Evolutionary conservation across 805 yeast species (phyloP).

Genomic region (Wickerhamomyces alni): DNA sequence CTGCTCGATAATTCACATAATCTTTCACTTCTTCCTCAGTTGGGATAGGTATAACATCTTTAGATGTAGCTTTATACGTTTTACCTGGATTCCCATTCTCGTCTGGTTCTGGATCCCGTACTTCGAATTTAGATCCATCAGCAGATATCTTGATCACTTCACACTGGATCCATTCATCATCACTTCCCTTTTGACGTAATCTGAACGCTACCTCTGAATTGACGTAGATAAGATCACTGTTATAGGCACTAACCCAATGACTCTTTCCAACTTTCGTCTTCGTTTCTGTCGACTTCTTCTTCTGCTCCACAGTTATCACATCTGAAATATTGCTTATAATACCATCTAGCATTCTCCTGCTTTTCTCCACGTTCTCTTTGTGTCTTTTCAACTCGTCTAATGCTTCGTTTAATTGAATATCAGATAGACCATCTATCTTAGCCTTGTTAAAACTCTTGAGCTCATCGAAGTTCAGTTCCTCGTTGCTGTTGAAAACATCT

Average conservation of each 20-base stretch:
- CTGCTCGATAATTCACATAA: constrained; percentile 56
- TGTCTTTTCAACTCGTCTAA: constrained; percentile 43
- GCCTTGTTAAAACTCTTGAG: constrained; percentile 22
- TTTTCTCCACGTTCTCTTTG: constrained; percentile 51
- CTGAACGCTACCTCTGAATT: constrained; percentile 89
- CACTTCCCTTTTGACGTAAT: constrained; percentile 61
- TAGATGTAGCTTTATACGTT: constrained; percentile 73
- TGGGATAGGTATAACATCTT: constrained; percentile 73
- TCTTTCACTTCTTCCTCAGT: constrained; percentile 36
- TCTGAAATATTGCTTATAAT: constrained; percentile 40
- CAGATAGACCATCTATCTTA: constrained; percentile 26
- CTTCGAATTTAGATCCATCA: constrained; percentile 74
- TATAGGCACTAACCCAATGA: constrained; percentile 44
- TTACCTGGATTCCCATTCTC: constrained; percentile 87
- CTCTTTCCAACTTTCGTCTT: constrained; percentile 25
- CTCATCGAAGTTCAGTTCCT: constrained; percentile 44
- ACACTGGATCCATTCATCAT: constrained; percentile 94
- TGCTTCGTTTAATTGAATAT: constrained; percentile 34
- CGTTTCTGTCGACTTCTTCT: constrained; percentile 14
- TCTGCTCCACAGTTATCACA: constrained; percentile 29
- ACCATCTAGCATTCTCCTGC: constrained; percentile 35
- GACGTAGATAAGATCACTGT: constrained; percentile 51
- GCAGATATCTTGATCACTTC: constrained; percentile 72
- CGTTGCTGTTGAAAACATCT: constrained; percentile 61
- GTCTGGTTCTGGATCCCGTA: constrained; percentile 97